phyloP scores from a whole-genome alignment of 2,329 filamentous ascomycete genomes.

The Trichoderma simmonsii region DNA sequence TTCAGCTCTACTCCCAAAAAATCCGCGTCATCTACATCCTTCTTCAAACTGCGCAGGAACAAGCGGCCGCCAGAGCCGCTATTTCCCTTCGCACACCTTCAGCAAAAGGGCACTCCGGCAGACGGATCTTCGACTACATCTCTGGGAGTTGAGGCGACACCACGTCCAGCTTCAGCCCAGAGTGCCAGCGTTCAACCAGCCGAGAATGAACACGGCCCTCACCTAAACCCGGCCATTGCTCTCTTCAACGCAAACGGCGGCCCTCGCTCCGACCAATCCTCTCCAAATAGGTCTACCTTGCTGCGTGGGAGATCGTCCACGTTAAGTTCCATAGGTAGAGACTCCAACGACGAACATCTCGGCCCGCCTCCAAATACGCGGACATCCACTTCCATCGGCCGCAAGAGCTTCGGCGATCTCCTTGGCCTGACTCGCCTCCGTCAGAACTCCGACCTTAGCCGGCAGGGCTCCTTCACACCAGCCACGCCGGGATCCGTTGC shows the following conservation, averaged over 20 bases:
- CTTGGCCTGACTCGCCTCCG: slow-evolving; percentile 75
- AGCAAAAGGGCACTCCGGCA: slow-evolving; percentile 55
- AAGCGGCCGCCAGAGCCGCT: slow-evolving; percentile 71
- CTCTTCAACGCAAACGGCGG: slow-evolving; percentile 40
- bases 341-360: slow-evolving; percentile 68
- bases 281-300: slow-evolving; percentile 58
- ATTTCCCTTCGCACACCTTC: slow-evolving; percentile 84
- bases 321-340: slow-evolving; percentile 74
- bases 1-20: slow-evolving; percentile 59
- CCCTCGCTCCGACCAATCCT: slow-evolving; percentile 62
- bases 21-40: slow-evolving; percentile 62
- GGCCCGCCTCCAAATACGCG: slow-evolving; percentile 61
- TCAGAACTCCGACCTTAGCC: slow-evolving; percentile 72
- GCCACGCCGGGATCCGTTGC: slow-evolving; percentile 65
- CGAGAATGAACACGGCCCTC: slow-evolving; percentile 23
- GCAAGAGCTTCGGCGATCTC: slow-evolving; percentile 89
- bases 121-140: slow-evolving; percentile 42
- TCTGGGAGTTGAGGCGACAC: slow-evolving; percentile 35
- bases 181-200: slow-evolving; percentile 27
- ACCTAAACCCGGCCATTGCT: slow-evolving; percentile 21
- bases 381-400: slow-evolving; percentile 82
- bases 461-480: slow-evolving; percentile 66
- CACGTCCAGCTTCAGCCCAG: slow-evolving; percentile 36
- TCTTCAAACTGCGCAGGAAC: slow-evolving; percentile 78
- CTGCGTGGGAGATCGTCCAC: slow-evolving; percentile 82